Evolutionary conservation across 1,139 yeast species (phyloP).

Genomic region (Meyerozyma elateridarum): DNA sequence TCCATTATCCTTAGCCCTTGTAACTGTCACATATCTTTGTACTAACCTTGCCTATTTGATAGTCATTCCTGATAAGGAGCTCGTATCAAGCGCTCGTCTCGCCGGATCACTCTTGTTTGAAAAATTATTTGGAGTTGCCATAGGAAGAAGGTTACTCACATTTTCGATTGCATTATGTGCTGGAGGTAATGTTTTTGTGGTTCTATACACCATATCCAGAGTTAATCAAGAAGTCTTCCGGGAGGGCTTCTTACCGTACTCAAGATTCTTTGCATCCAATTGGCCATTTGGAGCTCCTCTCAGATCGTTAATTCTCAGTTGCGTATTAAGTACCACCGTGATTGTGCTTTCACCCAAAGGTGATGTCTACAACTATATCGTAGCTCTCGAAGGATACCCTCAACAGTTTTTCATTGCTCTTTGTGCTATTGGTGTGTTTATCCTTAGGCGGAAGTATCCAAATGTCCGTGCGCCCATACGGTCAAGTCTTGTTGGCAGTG

Average conservation of each 20-base stretch:
- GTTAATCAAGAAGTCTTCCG: slow-evolving; percentile 62
- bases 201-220: slow-evolving; percentile 53
- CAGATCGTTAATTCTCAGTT: slow-evolving; percentile 39
- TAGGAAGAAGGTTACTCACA: slow-evolving; percentile 53
- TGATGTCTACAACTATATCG: slow-evolving; percentile 71
- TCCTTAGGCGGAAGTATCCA: slow-evolving; percentile 44
- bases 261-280: slow-evolving; percentile 49
- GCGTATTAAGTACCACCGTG: slow-evolving; percentile 31
- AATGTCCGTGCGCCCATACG: slow-evolving; percentile 45
- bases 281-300: slow-evolving; percentile 57
- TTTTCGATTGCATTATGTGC: slow-evolving; percentile 55
- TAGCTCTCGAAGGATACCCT: slow-evolving; percentile 73
- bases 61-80: slow-evolving; percentile 50
- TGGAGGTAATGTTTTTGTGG: slow-evolving; percentile 61
- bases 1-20: slow-evolving; percentile 46
- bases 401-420: slow-evolving; percentile 45
- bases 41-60: slow-evolving; percentile 55
- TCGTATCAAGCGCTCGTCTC: slow-evolving; percentile 50
- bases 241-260: slow-evolving; percentile 57
- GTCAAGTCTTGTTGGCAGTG: slow-evolving; percentile 43
- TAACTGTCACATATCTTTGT: slow-evolving; percentile 47
- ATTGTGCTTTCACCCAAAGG: slow-evolving; percentile 68
- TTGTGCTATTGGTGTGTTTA: slow-evolving; percentile 49
- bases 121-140: slow-evolving; percentile 45
- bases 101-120: slow-evolving; percentile 57